phyloP scores from a whole-genome alignment of 768 basidiomycete species.

The Coprinellus aureogranulatus region DNA sequence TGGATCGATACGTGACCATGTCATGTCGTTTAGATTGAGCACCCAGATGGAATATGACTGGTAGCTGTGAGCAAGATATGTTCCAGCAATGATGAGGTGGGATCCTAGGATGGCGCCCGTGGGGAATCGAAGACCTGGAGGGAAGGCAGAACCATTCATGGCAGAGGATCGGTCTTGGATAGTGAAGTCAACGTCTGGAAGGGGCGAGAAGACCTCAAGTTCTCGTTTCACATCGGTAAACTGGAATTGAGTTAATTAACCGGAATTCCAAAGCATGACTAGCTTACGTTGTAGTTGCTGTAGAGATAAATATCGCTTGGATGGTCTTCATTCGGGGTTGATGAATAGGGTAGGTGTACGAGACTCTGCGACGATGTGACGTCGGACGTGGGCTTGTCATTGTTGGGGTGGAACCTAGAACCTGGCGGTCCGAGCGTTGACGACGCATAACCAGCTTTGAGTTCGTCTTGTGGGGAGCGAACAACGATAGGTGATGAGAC shows the following conservation, averaged over 20 bases:
- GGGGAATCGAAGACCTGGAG: conserved; percentile 94
- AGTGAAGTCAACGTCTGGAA: conserved; percentile 70
- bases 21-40: conserved; percentile 78
- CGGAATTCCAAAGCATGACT: conserved; percentile 4
- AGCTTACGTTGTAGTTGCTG: conserved; percentile 90
- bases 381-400: conserved; percentile 36
- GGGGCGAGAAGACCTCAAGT: conserved; percentile 85
- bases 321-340: conserved; percentile 65
- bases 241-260: conserved; percentile 35
- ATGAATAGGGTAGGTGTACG: conserved; percentile 74
- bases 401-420: conserved; percentile 54
- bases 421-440: conserved; percentile 54
- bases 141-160: conserved; percentile 81
- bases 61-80: conserved; percentile 90
- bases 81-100: conserved; percentile 91
- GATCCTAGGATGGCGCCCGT: conserved; percentile 89
- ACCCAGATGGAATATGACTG: conserved; percentile 98
- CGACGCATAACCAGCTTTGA: conserved; percentile 36
- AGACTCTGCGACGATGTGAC: conserved; percentile 59
- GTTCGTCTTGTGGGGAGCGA: conserved; percentile 66
- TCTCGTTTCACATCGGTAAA: conserved; percentile 95
- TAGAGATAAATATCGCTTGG: conserved; percentile 89
- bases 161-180: conserved; percentile 76
- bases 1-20: conserved; percentile 86
- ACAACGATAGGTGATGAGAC: conserved; percentile 70